phyloP scores from a whole-genome alignment of 129 eudicot species.

The Gnaphalium uliginosum region DNA sequence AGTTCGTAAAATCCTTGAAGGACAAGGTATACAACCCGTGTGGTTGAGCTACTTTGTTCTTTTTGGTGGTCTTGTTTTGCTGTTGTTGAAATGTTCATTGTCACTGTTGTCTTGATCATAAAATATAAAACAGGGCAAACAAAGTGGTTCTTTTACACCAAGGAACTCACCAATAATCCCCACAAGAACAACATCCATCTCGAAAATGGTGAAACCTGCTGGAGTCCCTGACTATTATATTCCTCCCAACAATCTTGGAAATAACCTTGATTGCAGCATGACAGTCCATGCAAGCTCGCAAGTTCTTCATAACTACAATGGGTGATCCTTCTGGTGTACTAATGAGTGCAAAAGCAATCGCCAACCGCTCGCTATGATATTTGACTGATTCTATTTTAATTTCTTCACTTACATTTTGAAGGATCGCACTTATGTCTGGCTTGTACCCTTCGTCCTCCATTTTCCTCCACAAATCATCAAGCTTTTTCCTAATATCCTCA shows the following conservation, averaged over 20 bases:
- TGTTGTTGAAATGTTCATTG: too few species aligned
- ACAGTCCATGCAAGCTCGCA: constrained; percentile 79
- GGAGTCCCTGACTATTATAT: constrained; percentile 71
- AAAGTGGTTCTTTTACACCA: background rate
- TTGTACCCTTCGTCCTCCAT: constrained; percentile 80
- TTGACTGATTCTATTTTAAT: constrained; percentile 64
- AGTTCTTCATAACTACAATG: constrained; percentile 67
- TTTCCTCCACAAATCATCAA: constrained; percentile 41
- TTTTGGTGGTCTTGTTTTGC: too few species aligned
- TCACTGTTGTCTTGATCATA: too few species aligned
- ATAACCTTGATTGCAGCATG: constrained; percentile 87
- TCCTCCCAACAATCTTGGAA: constrained; percentile 66
- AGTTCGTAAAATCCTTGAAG: too few species aligned
- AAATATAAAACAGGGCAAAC: too few species aligned
- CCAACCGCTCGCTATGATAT: constrained; percentile 77
- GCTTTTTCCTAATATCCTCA: constrained; percentile 51
- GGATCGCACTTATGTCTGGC: constrained; percentile 68
- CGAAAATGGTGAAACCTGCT: constrained; percentile 82
- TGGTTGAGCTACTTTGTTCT: too few species aligned
- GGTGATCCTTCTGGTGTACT: constrained; percentile 73
- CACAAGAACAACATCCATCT: constrained; percentile 76
- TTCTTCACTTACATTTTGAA: constrained; percentile 67
- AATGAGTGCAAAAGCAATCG: constrained; percentile 70
- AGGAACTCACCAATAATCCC: constrained; percentile 69
- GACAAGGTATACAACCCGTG: too few species aligned